Percentiles rank a stretch among this genome's conserved stretches.
Conservation (phyloP, 2,329 filamentous ascomycete species). For the Grosmannia clavigera region DNA sequence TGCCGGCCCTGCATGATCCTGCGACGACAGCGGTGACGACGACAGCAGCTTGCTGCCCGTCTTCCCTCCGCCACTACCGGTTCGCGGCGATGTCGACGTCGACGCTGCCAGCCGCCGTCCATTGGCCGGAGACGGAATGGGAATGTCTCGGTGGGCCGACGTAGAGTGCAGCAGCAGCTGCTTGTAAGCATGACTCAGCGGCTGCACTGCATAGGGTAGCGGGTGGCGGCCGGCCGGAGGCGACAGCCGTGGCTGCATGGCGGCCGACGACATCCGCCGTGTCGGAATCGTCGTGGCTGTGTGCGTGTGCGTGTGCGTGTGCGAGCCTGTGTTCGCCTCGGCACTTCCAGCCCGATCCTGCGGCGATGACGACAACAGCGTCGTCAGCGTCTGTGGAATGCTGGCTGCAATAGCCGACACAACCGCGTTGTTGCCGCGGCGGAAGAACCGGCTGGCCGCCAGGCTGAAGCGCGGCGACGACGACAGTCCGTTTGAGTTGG, state of each 20-base stretch:
- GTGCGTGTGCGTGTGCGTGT: constrained; percentile 9
- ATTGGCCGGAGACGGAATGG: constrained; percentile 15
- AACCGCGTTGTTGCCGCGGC: constrained; percentile 41
- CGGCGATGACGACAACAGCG: constrained; percentile 27
- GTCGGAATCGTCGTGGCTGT: constrained; percentile 1
- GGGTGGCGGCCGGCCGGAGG: not conserved
- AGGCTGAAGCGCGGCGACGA: constrained; percentile 33
- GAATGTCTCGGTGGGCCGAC: constrained; percentile 1
- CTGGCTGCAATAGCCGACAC: constrained; percentile 43
- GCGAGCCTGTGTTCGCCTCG: not conserved
- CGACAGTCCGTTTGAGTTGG: constrained; percentile 24
- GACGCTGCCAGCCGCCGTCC: constrained; percentile 14
- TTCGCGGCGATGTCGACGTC: constrained; percentile 7
- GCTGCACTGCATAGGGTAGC: not conserved
- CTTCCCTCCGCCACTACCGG: not conserved
- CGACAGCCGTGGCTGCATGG: not conserved
- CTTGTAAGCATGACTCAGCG: constrained; percentile 2
- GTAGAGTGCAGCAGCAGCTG: constrained; percentile 4
- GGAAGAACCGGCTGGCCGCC: constrained; percentile 35
- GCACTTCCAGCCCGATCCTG: constrained; percentile 14
- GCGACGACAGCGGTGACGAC: constrained; percentile 25
- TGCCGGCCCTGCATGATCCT: constrained; percentile 13
- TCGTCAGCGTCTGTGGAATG: constrained; percentile 33
- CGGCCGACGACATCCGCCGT: not conserved
- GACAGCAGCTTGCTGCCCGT: constrained; percentile 3